Conservation (phyloP, 192 early-diverging fungal species). For the Entophlyctis helioformis region DNA sequence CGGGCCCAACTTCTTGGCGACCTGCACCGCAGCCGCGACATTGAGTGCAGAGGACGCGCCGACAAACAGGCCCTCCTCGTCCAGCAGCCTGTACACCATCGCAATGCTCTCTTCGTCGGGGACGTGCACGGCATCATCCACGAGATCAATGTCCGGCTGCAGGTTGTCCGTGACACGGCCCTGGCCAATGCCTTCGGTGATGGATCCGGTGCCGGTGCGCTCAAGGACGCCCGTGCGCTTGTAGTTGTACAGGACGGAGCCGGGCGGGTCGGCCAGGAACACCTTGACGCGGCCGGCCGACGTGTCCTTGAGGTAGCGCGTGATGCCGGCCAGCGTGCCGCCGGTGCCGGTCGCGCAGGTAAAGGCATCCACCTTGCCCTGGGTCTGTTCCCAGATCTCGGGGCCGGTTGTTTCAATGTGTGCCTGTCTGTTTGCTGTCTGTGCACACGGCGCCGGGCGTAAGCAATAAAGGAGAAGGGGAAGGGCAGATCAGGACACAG, state of each 20-base stretch:
- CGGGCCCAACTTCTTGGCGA: constrained; percentile 69
- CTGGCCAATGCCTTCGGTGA: constrained; percentile 94
- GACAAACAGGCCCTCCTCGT: constrained; percentile 89
- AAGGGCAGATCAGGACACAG: neutral
- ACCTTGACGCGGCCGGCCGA: constrained; percentile 57
- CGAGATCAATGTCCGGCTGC: constrained; percentile 58
- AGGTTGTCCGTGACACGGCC: constrained; percentile 89
- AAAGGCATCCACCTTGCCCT: constrained; percentile 75
- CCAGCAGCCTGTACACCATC: constrained; percentile 81
- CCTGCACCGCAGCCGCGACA: constrained; percentile 81
- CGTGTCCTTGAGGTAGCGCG: constrained; percentile 68
- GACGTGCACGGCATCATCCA: constrained; percentile 75
- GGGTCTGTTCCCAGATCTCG: constrained; percentile 80
- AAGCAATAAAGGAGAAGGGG: neutral
- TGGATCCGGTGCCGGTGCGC: constrained; percentile 62
- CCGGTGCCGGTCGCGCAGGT: constrained; percentile 87
- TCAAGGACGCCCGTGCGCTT: constrained; percentile 57
- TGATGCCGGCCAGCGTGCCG: constrained; percentile 79
- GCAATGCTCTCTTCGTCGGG: constrained; percentile 68
- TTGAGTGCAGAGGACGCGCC: constrained; percentile 89
- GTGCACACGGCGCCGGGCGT: too few species aligned
- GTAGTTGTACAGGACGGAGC: constrained; percentile 80
- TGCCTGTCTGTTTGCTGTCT: constrained; percentile 73
- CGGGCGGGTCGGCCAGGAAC: constrained; percentile 86
- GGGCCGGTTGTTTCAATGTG: constrained; percentile 95